Base-by-base conservation (phyloP, 139 green algal genomes). In the Gonium pectorale region DNA sequence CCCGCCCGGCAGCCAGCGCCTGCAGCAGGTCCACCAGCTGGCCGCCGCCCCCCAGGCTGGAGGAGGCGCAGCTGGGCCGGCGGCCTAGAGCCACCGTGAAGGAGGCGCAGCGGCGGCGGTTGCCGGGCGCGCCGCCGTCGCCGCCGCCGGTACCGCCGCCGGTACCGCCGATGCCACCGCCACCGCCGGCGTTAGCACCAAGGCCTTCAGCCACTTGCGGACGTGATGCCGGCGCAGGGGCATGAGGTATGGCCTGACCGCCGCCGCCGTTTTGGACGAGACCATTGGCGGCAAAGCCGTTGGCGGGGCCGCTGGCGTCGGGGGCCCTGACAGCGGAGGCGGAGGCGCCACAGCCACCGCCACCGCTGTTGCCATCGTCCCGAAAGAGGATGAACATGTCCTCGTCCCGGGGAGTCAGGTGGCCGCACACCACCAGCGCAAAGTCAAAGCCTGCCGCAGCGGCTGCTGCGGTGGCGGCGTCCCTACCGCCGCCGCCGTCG, bases 351-450 rank as follows among this genome's bases (percentile, higher is more conserved):
- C 60, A 11, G n/a, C n/a, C n/a, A n/a, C 62, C 43, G 31, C 62
- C 63, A 46, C 33, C 27, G 63, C 8, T 46, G 63, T 3, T 38
- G 33, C 33, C 35, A 46, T 4, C 21, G 67, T 44, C 2, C 19
- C n/a, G 15, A n/a, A 98, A 96, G 41, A 96, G 90, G 3, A 88
- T 90, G 88, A 97, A 98, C 66, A 98, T 92, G 93, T 97, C 96
- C 68, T 98, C 96, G 67, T 98, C 95, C 5, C 94, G 90, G 13
- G 80, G 89, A 59, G 98, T 86, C 59, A 99, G 97, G 91, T 99
- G 97, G 9, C 97, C 89, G 51, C 24, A 44, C 38, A 91, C 88
- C 44, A 67, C 93, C 90, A 97, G 79, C 43, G 94, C 92, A 84
- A 96, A 95, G 51, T 94, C 89, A 69, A 91, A 94, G 26, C 9